Percentiles rank a stretch among this genome's conserved stretches.
Evolutionary conservation across 2,329 filamentous ascomycete species (phyloP).

Genomic region (Monilinia laxa): DNA sequence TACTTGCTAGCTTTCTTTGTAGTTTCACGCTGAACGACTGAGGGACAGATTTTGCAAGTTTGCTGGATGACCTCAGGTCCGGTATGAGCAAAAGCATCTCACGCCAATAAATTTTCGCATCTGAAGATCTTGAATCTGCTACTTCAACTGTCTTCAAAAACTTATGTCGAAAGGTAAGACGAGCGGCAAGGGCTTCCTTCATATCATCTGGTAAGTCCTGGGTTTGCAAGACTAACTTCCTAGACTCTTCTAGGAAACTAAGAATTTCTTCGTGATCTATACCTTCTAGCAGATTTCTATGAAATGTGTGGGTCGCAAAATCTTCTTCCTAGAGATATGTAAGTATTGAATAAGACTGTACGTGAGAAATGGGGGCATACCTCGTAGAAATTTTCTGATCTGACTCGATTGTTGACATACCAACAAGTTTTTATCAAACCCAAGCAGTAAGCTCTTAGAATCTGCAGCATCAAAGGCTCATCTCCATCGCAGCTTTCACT

Average conservation of each 20-base stretch:
- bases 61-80: conserved; percentile 58
- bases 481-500: conserved; percentile 34
- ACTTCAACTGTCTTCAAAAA: conserved; percentile 56
- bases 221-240: conserved; percentile 29
- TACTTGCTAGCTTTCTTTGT: conserved; percentile 88
- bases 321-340: conserved; percentile 75
- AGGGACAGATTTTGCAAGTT: conserved; percentile 63
- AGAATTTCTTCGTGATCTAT: conserved; percentile 50
- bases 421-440: conserved; percentile 80
- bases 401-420: conserved; percentile 74
- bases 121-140: conserved; percentile 50
- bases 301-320: conserved; percentile 89
- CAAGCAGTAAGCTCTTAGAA: conserved; percentile 83
- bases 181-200: conserved; percentile 57
- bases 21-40: conserved; percentile 88
- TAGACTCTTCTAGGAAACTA: conserved; percentile 41
- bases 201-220: conserved; percentile 39
- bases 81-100: conserved; percentile 48
- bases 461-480: conserved; percentile 54
- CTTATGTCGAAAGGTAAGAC: conserved; percentile 65
- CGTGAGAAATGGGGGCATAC: conserved; percentile 46
- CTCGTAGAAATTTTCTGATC: conserved; percentile 87
- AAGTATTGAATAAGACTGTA: not conserved
- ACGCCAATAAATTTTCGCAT: conserved; percentile 46
- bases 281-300: conserved; percentile 69